Conservation (phyloP, 2,329 filamentous ascomycete genomes). For the Ascochyta pisi region DNA sequence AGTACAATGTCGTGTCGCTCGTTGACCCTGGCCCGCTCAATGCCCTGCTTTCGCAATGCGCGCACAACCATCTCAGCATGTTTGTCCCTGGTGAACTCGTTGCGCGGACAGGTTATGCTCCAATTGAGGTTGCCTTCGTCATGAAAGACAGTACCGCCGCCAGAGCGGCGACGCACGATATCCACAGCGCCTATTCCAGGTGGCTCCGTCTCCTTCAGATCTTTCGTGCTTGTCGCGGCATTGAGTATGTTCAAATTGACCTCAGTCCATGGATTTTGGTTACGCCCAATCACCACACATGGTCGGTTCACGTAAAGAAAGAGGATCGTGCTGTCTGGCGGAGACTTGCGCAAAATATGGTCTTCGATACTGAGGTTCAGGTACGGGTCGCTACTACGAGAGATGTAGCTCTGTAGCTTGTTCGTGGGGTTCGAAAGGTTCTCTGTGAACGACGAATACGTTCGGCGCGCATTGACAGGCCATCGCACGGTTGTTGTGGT, state of each 20-base stretch:
- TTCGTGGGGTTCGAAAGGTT: conserved; percentile 40
- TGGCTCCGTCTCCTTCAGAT: conserved; percentile 42
- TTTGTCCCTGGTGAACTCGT: conserved; percentile 78
- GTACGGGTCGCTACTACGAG: conserved; percentile 72
- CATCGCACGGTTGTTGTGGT: not conserved
- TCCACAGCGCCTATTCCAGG: conserved; percentile 55
- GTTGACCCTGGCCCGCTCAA: conserved; percentile 75
- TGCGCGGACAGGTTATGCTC: conserved; percentile 83
- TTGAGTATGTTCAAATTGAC: conserved; percentile 73
- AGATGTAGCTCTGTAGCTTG: conserved; percentile 56
- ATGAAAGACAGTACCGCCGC: conserved; percentile 93
- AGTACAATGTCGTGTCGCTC: conserved; percentile 92
- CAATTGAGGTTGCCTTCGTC: conserved; percentile 94
- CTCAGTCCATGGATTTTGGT: conserved; percentile 98
- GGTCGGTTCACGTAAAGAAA: conserved; percentile 89
- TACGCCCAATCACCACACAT: conserved; percentile 89
- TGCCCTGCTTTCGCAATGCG: conserved; percentile 70
- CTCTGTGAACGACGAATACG: conserved; percentile 36
- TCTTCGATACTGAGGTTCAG: conserved; percentile 95
- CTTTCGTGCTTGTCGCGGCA: conserved; percentile 40
- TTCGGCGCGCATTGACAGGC: conserved; percentile 1
- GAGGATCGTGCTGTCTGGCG: conserved; percentile 75
- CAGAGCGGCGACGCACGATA: conserved; percentile 83
- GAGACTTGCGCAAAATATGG: conserved; percentile 78
- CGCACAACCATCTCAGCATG: conserved; percentile 93